Evolutionary conservation across 345 rosid genomes (phyloP), one percentile per base, ranked within the genome.

Genomic region (Stellera chamaejasme): DNA sequence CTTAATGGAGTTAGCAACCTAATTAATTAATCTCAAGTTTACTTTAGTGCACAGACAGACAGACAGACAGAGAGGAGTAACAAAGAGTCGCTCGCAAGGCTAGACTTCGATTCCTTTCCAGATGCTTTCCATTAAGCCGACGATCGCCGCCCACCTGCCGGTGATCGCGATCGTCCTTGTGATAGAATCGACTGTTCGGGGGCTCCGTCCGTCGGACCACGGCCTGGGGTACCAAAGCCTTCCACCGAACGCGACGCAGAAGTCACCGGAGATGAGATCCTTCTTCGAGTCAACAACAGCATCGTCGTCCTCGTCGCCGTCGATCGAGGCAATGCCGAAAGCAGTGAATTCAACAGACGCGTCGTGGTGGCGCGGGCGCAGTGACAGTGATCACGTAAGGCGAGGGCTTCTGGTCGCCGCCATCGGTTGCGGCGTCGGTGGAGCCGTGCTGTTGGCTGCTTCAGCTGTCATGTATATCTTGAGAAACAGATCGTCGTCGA

Each of bases 131-230:
- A 14, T 36, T 13, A 32, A 32, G 39, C 39, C 39, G 9, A 28
- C 45, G 11, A 62, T 62, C 49, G 6, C 45, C 11, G 39, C 46
- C 0, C 45, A 42, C 44, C 25, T 50, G 39, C 64, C 54, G 48
- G 48, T 70, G 50, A 51, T 82, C 48, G 27, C 59, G 14, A 2
- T 59, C 55, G 10, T 71, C 54, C 39, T 60, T 41, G 4, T 69
- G 54, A 11, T 48, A 10, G 55, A 59, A 19, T 52, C 82, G 3
- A 15, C n/a, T 11, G 84, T 74, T 5, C 65, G 81, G 60, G 95
- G 83, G 61, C 47, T 82, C 41, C 78, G 95, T 11, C 91, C 95
- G 15, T 73, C 91, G 0, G 79, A 84, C 53, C 95, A 87, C 68
- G 95, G 95, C 5, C 77, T 84, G 26, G 84, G 63, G 59, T 76